Evolutionary conservation across 2,329 filamentous ascomycete genomes (phyloP).

Genomic region (Chaetomiaceae sp.): DNA sequence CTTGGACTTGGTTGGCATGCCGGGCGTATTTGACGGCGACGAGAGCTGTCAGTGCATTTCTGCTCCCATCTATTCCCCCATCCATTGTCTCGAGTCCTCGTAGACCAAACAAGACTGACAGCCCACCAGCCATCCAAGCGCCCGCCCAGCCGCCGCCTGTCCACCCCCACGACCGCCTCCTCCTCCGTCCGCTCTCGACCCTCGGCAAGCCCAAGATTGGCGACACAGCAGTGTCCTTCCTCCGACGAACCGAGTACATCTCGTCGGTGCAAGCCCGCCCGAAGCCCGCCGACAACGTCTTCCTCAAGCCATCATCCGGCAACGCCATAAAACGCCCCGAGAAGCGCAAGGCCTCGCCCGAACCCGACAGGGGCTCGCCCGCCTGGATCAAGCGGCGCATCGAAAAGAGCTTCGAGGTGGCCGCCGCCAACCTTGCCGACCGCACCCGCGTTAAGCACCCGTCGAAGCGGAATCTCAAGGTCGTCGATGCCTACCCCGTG

Average conservation of each 20-base stretch:
- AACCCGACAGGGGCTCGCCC: constrained; percentile 56
- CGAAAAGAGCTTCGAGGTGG: constrained; percentile 54
- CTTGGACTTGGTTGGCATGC: constrained; percentile 89
- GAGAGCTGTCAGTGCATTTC: constrained; percentile 75
- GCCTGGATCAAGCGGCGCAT: constrained; percentile 66
- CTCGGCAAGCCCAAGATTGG: constrained; percentile 77
- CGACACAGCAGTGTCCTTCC: constrained; percentile 80
- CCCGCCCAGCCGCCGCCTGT: constrained; percentile 64
- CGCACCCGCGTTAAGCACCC: constrained; percentile 52
- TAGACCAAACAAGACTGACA: constrained; percentile 22
- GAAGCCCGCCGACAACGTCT: constrained; percentile 39
- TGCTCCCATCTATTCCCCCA: neutral
- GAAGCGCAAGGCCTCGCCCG: constrained; percentile 49
- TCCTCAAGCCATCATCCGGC: constrained; percentile 29
- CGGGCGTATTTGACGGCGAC: constrained; percentile 90
- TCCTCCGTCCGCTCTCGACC: constrained; percentile 77
- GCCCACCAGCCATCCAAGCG: constrained; percentile 68
- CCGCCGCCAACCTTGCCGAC: constrained; percentile 51
- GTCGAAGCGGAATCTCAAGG: constrained; percentile 51
- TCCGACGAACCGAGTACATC: constrained; percentile 95
- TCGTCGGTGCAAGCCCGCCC: constrained; percentile 55
- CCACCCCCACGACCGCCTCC: constrained; percentile 77
- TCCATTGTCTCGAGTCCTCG: constrained; percentile 13
- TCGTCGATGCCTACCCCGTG: constrained; percentile 57
- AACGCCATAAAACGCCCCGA: constrained; percentile 34